Evolutionary conservation across 805 yeast species (phyloP), one percentile per base, ranked within the genome.

Genomic region (Isabelozyma rhagii): DNA sequence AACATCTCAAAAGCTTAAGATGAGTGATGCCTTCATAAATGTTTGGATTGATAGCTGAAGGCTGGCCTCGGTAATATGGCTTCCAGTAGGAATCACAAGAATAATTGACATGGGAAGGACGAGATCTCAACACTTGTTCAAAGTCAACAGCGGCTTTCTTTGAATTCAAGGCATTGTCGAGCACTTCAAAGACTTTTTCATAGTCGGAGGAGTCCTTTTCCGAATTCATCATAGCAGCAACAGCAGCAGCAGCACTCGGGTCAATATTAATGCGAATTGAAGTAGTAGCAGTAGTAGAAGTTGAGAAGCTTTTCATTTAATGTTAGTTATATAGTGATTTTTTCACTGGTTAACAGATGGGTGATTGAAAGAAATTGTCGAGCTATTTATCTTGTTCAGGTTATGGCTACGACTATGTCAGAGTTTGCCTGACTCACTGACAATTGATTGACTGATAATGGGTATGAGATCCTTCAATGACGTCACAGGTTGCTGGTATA

Each of bases 1-100:
- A 61, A 5, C 63, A 58, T 39, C 50, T 51, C 25, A 63, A 45
- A 34, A 64, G 44, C 51, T 60, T 63, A 45, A 64, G 55, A 47
- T 63, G 66, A 10, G 58, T 50, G 6, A 57, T 46, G 5, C 51
- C 51, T 34, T 61, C 67, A 3, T 51, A 43, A 11, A 43, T 27
- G 29, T 45, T 41, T 5, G 60, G 60, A 4, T 39, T 31, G 25
- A 21, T 21, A 2, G 6, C 36, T 13, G 8, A 31, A 31, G n/a
- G 36, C 36, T 31, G 36, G n/a, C 36, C 36, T 8, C 8, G 36
- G 10, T 31, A 31, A 31, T 31, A 3, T 31, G 36, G 36, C 8
- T 3, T 2, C n/a, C 10, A 31, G 36, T 31, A 31, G n/a, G 10
- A 1, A 10, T 31, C 36, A 4, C 36, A 31, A 13, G n/a, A 10